phyloP scores from a whole-genome alignment of 345 rosid genomes.

The Crucihimalaya himalaica region DNA sequence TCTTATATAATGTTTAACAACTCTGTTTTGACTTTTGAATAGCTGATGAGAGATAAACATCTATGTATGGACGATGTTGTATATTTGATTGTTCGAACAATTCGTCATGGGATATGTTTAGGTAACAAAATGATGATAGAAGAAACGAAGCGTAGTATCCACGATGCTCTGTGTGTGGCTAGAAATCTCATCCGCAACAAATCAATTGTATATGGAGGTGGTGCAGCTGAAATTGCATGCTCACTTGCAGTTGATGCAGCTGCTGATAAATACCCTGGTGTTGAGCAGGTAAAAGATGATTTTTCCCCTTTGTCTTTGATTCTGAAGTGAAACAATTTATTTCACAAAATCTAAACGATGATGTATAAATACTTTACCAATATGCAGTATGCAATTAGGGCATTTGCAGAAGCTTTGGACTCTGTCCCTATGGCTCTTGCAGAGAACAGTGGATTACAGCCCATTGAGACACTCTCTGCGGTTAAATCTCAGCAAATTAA shows the following conservation, averaged over 20 bases:
- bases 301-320: not conserved
- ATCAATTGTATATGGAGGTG: conserved; percentile 96
- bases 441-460: conserved; percentile 95
- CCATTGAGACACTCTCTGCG: conserved; percentile 90
- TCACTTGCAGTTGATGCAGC: conserved; percentile 89
- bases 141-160: conserved; percentile 96
- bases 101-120: conserved; percentile 40
- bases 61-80: not conserved
- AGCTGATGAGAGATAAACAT: not conserved
- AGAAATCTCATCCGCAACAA: conserved; percentile 93
- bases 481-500: conserved; percentile 92
- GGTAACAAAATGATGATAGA: conserved; percentile 98
- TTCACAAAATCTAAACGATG: not conserved
- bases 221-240: conserved; percentile 94
- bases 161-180: conserved; percentile 92
- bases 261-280: conserved; percentile 92
- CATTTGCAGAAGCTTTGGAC: conserved; percentile 93
- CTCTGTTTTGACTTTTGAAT: not conserved
- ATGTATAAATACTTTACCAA: not conserved
- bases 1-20: not conserved
- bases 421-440: conserved; percentile 93
- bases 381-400: conserved; percentile 89
- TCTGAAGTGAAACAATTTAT: not conserved
- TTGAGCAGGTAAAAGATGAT: conserved; percentile 65
- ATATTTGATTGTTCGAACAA: not conserved